These are phyloP conservation scores for Dioscorea alata DNA, from an alignment of 106 monocot genomes.

Conservation along the genomic window DNA sequence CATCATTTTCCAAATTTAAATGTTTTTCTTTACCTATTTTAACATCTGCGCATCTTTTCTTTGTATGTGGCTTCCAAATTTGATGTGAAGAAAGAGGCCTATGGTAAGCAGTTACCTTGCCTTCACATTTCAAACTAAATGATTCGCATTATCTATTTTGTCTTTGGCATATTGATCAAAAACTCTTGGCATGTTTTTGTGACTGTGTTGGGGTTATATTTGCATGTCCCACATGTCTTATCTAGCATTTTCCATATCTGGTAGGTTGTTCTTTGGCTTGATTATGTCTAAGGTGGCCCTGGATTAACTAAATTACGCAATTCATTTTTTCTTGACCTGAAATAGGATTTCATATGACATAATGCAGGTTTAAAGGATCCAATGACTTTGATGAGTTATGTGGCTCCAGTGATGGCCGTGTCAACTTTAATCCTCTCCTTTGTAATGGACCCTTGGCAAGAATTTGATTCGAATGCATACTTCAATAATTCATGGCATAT, in stretches of 20 bases:
- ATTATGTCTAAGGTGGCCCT: background rate
- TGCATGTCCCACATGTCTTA: no score
- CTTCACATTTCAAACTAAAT: background rate
- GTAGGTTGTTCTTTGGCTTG: background rate
- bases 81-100: constrained; percentile 83
- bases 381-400: constrained; percentile 87
- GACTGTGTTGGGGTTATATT: background rate
- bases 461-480: constrained; percentile 53
- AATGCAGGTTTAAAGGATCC: constrained; percentile 75
- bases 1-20: background rate
- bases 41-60: constrained; percentile 6
- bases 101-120: constrained; percentile 53
- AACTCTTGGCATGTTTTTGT: background rate
- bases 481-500: constrained; percentile 70
- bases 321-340: background rate
- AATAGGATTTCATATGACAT: background rate
- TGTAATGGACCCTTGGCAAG: constrained; percentile 72
- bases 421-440: constrained; percentile 69
- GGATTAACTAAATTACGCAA: background rate
- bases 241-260: no score
- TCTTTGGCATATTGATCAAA: no score
- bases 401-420: constrained; percentile 86
- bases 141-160: background rate
- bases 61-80: constrained; percentile 26
- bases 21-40: background rate